Conservation (phyloP, 2,329 filamentous ascomycete species). For the Fusarium secorum region DNA sequence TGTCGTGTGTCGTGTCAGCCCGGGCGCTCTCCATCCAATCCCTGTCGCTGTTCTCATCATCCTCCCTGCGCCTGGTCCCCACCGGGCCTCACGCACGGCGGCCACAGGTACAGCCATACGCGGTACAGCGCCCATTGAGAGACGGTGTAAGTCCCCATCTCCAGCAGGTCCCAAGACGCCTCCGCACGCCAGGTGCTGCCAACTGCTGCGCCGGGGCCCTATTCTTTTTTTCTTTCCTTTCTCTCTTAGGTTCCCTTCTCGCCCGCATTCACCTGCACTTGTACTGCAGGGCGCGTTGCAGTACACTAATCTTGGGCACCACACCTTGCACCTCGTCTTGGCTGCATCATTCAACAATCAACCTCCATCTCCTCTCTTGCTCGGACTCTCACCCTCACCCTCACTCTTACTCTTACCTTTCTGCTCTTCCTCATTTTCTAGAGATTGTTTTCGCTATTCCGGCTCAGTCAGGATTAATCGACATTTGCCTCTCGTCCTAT, state of each 20-base stretch:
- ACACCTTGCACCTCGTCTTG: slow-evolving; percentile 18
- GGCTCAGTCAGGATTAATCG: slow-evolving; percentile 22
- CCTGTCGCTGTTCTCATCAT: slow-evolving; percentile 37
- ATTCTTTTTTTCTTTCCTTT: not conserved
- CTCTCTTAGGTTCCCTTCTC: slow-evolving; percentile 1
- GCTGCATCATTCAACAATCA: slow-evolving; percentile 39
- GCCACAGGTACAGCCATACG: slow-evolving; percentile 14
- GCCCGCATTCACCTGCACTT: not conserved
- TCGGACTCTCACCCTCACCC: slow-evolving; percentile 13
- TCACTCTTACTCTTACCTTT: slow-evolving; percentile 8
- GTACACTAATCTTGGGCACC: slow-evolving; percentile 15
- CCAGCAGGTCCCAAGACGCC: slow-evolving; percentile 19
- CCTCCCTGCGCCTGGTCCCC: slow-evolving; percentile 39
- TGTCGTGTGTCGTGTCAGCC: slow-evolving; percentile 45
- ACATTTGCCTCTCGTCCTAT: slow-evolving; percentile 8
- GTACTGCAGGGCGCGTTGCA: not conserved
- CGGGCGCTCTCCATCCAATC: slow-evolving; percentile 45
- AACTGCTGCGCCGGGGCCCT: slow-evolving; percentile 13
- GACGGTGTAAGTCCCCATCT: slow-evolving; percentile 6
- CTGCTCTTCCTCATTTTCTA: slow-evolving; percentile 4
- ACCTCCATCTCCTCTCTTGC: slow-evolving; percentile 3
- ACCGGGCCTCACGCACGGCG: slow-evolving; percentile 38
- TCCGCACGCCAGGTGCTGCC: slow-evolving; percentile 33
- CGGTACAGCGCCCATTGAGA: slow-evolving; percentile 11
- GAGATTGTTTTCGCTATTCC: slow-evolving; percentile 4